Conservation (phyloP, 208 protist species). For the Wallacemonas sp. region DNA sequence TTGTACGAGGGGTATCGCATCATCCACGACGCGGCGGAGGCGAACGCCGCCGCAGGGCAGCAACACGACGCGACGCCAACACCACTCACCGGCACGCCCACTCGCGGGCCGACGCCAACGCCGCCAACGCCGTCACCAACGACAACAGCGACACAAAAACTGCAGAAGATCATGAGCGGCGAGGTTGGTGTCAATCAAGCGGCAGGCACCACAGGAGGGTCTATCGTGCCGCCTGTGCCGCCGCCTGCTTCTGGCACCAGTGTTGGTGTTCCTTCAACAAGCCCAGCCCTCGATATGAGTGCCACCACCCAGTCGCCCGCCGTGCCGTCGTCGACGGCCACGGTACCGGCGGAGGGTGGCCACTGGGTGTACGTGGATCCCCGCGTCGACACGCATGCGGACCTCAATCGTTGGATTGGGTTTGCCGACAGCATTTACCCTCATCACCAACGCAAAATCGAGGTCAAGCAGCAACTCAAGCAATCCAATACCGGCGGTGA, state of each 20-base stretch:
- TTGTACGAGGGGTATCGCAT: conserved; percentile 22
- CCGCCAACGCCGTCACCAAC: background rate
- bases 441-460: conserved; percentile 18
- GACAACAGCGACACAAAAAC: background rate
- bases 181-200: conserved; percentile 1
- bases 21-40: background rate
- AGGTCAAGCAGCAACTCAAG: conserved; percentile 3
- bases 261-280: background rate
- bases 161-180: conserved; percentile 3
- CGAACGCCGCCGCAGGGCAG: background rate
- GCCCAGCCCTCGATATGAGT: background rate
- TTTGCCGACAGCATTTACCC: conserved; percentile 58
- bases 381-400: conserved; percentile 38
- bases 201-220: background rate
- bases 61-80: background rate
- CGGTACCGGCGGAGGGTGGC: background rate
- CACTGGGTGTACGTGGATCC: conserved; percentile 42
- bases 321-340: background rate
- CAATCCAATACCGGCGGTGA: background rate
- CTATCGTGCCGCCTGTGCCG: background rate
- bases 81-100: background rate
- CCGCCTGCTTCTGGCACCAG: background rate
- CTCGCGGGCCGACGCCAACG: background rate
- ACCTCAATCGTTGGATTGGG: conserved; percentile 38
- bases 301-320: background rate